Base-by-base conservation (phyloP, 371 early-diverging fungal species). In the Batrachochytrium dendrobatidis region DNA sequence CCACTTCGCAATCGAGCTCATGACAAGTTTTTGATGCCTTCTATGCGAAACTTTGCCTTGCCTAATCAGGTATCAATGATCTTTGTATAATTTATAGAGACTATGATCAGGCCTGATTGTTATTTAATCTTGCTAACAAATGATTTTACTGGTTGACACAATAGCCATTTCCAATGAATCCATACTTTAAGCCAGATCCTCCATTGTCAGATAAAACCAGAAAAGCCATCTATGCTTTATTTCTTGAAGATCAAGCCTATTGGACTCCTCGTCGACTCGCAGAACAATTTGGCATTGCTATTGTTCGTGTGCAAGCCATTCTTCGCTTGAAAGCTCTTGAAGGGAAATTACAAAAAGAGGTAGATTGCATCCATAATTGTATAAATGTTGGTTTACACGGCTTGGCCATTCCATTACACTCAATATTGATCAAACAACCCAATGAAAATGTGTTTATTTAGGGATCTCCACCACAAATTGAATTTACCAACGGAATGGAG, bases 81-180 rank as follows among this genome's bases (percentile, higher is more conserved):
- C 15, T 39, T 39, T 12, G 12, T 12, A n/a, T 39, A 39, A 12
- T 39, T n/a, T 15, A 12, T 39, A 12, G 15, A 39, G 12, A n/a
- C 39, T n/a, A 39, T 39, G 39, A 12, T n/a, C 12, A 15, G 39
- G 15, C 39, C 12, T 39, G 39, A 12, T 15, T 39, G 39, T n/a
- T 39, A 39, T n/a, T n/a, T n/a, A n/a, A n/a, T 39, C 39, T 39
- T 12, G 12, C 39, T 39, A n/a, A 12, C 15, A 39, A 39, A 15
- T 12, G 15, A n/a, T n/a, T 15, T n/a, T 12, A 12, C 12, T n/a
- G n/a, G n/a, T 39, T n/a, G n/a, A 15, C 39, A 12, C 12, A 39
- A 39, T n/a, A 39, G 39, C 94, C 94, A 24, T 93, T 93, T 75
- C 94, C 94, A 6, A 81, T 89, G 77, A 94, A 94, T 64, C 92